phyloP scores from a whole-genome alignment of 176 grass and related monocot species.

The Rhynchospora breviuscula region DNA sequence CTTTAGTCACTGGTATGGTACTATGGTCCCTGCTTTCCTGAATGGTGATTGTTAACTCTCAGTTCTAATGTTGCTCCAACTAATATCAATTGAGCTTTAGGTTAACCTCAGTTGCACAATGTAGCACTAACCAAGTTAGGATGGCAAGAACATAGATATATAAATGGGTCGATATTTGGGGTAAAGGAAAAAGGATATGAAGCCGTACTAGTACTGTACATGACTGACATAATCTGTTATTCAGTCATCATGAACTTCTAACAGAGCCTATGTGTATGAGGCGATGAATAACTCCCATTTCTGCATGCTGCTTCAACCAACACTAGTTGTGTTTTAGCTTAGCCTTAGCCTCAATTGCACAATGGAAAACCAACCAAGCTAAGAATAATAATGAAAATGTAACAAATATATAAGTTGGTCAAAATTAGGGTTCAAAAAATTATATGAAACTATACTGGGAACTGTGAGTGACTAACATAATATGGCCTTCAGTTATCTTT shows the following conservation, averaged over 20 bases:
- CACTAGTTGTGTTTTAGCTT: neutral
- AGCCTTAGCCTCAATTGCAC: neutral
- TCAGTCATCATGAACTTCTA: neutral
- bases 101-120: neutral
- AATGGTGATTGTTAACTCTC: neutral
- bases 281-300: neutral
- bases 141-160: neutral
- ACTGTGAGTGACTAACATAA: neutral
- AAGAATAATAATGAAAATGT: neutral
- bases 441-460: neutral
- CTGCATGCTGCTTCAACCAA: neutral
- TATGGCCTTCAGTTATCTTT: neutral
- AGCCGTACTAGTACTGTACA: neutral
- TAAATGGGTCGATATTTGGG: neutral
- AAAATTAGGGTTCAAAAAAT: neutral
- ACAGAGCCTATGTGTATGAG: neutral
- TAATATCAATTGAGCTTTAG: neutral
- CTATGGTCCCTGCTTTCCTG: neutral
- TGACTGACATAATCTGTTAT: neutral
- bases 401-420: neutral
- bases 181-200: neutral
- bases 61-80: neutral
- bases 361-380: neutral
- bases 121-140: neutral
- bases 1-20: neutral